These are phyloP conservation scores for Lactifluus piperatus DNA, from an alignment of 768 basidiomycete genomes.

Conservation along the genomic window DNA sequence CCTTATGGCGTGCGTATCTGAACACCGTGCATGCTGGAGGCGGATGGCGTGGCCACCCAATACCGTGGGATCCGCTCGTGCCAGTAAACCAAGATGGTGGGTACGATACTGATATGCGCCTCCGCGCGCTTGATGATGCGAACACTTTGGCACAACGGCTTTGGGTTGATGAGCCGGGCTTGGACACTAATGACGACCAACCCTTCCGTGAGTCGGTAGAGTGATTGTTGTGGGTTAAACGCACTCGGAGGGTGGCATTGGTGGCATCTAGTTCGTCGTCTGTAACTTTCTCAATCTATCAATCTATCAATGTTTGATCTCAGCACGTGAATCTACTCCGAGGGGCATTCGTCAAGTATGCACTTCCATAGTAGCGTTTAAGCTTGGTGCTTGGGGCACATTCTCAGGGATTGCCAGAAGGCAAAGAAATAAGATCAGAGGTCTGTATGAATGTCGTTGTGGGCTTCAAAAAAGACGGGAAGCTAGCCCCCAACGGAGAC, in stretches of 20 bases:
- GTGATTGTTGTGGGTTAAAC: neutral
- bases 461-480: too few species aligned
- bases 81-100: neutral
- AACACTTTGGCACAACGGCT: neutral
- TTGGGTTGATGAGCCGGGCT: neutral
- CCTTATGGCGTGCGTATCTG: conserved; percentile 52
- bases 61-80: conserved; percentile 39
- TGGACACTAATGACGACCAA: neutral
- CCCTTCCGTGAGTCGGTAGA: neutral
- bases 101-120: conserved; percentile 1
- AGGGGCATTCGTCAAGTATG: too few species aligned
- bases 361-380: too few species aligned
- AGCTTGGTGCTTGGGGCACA: too few species aligned
- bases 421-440: too few species aligned
- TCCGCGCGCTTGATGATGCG: neutral
- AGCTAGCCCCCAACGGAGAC: too few species aligned
- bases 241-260: neutral
- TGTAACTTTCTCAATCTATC: neutral
- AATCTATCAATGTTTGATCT: neutral
- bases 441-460: too few species aligned
- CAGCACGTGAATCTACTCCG: neutral
- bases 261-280: neutral
- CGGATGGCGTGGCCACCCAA: conserved; percentile 46
- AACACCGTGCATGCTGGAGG: conserved; percentile 46
- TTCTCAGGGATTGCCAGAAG: too few species aligned